Evolutionary conservation across 2,329 filamentous ascomycete genomes (phyloP), one percentile per base, ranked within the genome.

Genomic region (Ceratocystis smalleyi): DNA sequence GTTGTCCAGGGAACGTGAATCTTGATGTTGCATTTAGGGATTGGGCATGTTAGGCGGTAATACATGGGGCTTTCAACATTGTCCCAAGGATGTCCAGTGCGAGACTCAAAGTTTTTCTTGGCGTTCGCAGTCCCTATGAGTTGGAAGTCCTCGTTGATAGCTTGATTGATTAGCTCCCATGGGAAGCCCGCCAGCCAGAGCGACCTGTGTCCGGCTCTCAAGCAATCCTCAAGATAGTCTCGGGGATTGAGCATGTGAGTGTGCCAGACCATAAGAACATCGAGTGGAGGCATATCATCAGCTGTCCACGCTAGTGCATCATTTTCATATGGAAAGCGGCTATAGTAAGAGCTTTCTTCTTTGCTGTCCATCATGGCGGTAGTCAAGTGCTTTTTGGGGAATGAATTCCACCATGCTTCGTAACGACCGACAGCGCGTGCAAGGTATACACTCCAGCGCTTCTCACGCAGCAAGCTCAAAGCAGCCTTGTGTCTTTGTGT

Each of bases 231-330:
- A 3, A 90, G 79, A 70, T 85, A 91, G n/a, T 76, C 77, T 49
- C 85, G 78, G 0, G 88, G 88, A 69, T 91, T 91, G 2, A 92
- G 80, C 82, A 89, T 86, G 70, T 89, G 88, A 0, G 86, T 77
- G 72, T 92, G 88, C 84, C 86, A 88, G 0, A 91, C 84, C 85
- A 91, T 88, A 22, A 91, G 73, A 0, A 91, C 82, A 73, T 91
- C 88, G 78, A 72, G 43, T 43, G 30, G 69, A 51, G 43, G 49
- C 67, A 35, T 6, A 6, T 43, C n/a, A 2, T 67, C 40, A 17
- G 35, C 22, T 5, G 49, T 59, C 62, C 17, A 47, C 73, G 43
- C 43, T 68, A 27, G 24, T 2, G 10, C 32, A 22, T 47, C 22
- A 0, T 1, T 8, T n/a, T 40, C 45, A 40, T n/a, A 19, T 40